Percentiles rank a stretch among this genome's conserved stretches.
Evolutionary conservation across 2,329 filamentous ascomycete genomes (phyloP).

Genomic region (Penicillium frequentans): DNA sequence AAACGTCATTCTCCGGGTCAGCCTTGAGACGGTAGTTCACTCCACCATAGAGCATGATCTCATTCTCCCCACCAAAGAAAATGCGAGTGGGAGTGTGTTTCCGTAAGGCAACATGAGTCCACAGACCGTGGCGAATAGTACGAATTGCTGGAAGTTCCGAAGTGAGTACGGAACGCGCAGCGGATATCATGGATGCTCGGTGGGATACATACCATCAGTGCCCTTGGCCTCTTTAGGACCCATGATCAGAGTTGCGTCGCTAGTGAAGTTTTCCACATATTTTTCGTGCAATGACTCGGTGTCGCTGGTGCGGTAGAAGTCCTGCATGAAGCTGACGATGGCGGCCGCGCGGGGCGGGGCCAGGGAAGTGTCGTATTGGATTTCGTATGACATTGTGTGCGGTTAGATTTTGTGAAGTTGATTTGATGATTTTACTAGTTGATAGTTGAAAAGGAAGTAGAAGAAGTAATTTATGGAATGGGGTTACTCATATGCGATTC

Average conservation of each 20-base stretch:
- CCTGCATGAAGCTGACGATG: conserved; percentile 34
- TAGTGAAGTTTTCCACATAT: conserved; percentile 36
- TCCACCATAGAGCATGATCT: conserved; percentile 40
- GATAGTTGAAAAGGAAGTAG: neutral
- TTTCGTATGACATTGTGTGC: conserved; percentile 34
- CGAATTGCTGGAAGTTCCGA: conserved; percentile 29
- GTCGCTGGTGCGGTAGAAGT: conserved; percentile 40
- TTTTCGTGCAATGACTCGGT: conserved; percentile 34
- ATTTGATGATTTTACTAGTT: neutral
- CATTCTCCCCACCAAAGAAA: conserved; percentile 33
- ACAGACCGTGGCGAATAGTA: conserved; percentile 34
- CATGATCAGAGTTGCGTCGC: conserved; percentile 40
- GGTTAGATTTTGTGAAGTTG: neutral
- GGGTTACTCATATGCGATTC: neutral
- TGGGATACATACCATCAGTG: conserved; percentile 25
- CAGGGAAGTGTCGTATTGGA: conserved; percentile 25
- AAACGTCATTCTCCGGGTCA: conserved; percentile 30
- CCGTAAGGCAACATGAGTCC: conserved; percentile 37
- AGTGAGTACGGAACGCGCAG: neutral
- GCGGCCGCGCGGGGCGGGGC: conserved; percentile 24
- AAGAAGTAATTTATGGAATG: neutral
- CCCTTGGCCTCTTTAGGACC: conserved; percentile 37
- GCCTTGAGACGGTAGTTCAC: conserved; percentile 36
- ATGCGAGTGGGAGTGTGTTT: conserved; percentile 31
- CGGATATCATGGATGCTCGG: neutral